A percentile compares a stretch with the other conserved stretches of the same genome.
These are phyloP conservation scores for Sequoiadendron giganteum DNA, from an alignment of 75 land plant species.

Conservation along the genomic window DNA sequence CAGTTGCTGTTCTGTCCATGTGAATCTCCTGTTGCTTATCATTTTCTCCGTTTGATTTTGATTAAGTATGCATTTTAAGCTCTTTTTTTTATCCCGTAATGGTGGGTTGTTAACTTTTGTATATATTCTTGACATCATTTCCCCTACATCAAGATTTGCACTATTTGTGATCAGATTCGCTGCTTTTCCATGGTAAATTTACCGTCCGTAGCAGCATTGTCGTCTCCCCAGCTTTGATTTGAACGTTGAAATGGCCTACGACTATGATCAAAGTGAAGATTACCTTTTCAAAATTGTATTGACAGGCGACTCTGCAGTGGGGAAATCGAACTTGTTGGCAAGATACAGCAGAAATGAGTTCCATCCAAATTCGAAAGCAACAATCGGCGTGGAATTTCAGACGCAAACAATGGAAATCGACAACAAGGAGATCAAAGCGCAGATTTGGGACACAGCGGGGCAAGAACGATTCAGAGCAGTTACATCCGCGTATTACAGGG, in stretches of 20 bases:
- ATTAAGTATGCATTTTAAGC: background rate
- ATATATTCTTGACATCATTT: background rate
- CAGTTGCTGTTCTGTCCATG: background rate
- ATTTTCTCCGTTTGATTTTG: background rate
- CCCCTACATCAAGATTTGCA: background rate
- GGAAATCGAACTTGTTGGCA: slow-evolving; percentile 39
- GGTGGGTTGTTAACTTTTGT: background rate
- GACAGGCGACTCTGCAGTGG: slow-evolving; percentile 44
- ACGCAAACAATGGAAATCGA: slow-evolving; percentile 37
- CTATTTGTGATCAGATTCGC: background rate
- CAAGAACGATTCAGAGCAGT: slow-evolving; percentile 38
- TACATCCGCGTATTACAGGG: slow-evolving; percentile 40
- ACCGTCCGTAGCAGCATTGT: background rate
- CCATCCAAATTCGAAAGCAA: slow-evolving; percentile 34
- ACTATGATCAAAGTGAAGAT: slow-evolving; percentile 26
- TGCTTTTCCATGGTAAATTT: background rate
- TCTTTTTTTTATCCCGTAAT: background rate
- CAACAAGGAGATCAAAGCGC: slow-evolving; percentile 28
- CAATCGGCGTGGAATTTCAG: slow-evolving; percentile 54
- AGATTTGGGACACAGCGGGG: slow-evolving; percentile 52
- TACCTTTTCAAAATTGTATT: slow-evolving; percentile 44
- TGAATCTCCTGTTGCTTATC: background rate
- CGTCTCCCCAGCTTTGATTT: background rate
- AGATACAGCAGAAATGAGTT: slow-evolving; percentile 32
- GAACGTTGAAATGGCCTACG: background rate